phyloP scores from a whole-genome alignment of 176 grass and related monocot genomes.

The Hordeum marinum region DNA sequence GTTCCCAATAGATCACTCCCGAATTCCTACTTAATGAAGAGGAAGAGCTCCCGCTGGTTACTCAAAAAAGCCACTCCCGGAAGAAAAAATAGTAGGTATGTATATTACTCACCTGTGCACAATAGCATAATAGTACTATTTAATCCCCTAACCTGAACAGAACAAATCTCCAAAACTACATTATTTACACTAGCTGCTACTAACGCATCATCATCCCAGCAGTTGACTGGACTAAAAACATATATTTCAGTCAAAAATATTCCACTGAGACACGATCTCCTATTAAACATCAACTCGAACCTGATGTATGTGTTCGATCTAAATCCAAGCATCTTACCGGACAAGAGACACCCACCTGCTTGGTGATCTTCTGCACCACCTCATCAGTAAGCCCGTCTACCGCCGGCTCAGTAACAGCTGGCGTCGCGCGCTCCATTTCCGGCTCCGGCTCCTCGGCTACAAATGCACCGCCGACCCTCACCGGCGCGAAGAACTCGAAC shows the following conservation, averaged over 20 bases:
- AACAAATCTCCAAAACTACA: not conserved
- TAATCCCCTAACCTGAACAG: not conserved
- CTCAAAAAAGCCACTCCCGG: not conserved
- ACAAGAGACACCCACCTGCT: conserved; percentile 53
- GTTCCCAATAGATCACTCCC: not conserved
- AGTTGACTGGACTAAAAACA: not conserved
- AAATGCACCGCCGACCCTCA: conserved; percentile 1
- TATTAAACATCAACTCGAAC: not conserved
- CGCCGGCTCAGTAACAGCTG: conserved; percentile 13
- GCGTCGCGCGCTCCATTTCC: conserved; percentile 15
- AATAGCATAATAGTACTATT: not conserved
- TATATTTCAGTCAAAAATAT: not conserved
- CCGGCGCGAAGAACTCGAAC: conserved; percentile 60
- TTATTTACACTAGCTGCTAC: not conserved
- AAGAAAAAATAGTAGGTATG: not conserved
- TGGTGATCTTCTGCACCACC: conserved; percentile 73
- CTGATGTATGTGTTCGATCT: not conserved
- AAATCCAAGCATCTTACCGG: not conserved
- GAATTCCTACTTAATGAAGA: not conserved
- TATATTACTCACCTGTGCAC: not conserved
- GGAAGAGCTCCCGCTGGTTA: not conserved
- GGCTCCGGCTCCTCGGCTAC: conserved; percentile 43
- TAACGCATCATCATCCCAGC: not conserved
- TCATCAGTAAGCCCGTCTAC: conserved; percentile 53
- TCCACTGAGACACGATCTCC: not conserved